These are phyloP conservation scores for Conticribra guillardii DNA, from an alignment of 108 stramenopile genomes.

Conservation along the genomic window DNA sequence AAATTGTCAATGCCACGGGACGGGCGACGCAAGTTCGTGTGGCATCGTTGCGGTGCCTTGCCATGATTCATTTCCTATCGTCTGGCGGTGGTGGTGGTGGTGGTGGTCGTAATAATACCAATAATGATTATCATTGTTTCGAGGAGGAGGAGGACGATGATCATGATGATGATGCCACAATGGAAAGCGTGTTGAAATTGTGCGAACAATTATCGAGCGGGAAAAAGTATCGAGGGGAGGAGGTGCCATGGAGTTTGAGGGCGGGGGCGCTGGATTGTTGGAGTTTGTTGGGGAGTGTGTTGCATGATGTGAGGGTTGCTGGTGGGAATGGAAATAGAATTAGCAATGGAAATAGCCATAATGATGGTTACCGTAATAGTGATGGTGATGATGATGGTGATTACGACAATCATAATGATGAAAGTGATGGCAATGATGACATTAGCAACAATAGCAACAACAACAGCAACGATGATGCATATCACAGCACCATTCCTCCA, in stretches of 20 bases:
- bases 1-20: slow-evolving; percentile 61
- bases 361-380: no score
- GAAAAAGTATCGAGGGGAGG: slow-evolving; percentile 64
- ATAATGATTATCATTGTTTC: slow-evolving; percentile 8
- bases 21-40: slow-evolving; percentile 67
- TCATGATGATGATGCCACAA: no score
- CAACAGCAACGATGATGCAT: background rate
- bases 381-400: slow-evolving; percentile 12
- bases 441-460: no score
- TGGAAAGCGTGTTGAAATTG: slow-evolving; percentile 62
- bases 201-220: slow-evolving; percentile 59
- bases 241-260: slow-evolving; percentile 50
- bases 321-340: no score
- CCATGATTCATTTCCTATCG: slow-evolving; percentile 73
- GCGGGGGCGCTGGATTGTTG: slow-evolving; percentile 83
- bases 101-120: no score
- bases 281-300: slow-evolving; percentile 73
- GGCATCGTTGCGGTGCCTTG: slow-evolving; percentile 74
- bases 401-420: no score
- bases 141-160: slow-evolving; percentile 23
- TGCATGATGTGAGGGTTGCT: slow-evolving; percentile 58
- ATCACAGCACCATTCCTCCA: background rate
- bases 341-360: no score
- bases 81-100: no score
- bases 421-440: no score